Percentiles rank a stretch among this genome's conserved stretches.
Conservation (phyloP, 352 stramenopile species). For the Phytophthora nicotianae region DNA sequence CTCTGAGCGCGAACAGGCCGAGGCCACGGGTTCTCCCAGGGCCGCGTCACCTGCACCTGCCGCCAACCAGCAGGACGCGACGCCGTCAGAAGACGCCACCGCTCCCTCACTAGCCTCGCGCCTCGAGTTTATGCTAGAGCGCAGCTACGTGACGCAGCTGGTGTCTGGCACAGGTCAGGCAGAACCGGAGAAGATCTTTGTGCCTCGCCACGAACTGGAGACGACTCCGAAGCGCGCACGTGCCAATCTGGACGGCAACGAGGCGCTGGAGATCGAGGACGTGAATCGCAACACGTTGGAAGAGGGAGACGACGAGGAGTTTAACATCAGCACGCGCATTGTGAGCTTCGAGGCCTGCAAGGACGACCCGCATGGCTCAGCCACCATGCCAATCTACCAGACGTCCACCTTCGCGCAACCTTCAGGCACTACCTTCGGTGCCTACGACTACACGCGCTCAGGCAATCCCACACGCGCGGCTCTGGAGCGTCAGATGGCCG, state of each 20-base stretch:
- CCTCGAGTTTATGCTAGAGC: conserved; percentile 82
- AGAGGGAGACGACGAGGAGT: conserved; percentile 47
- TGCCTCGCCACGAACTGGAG: conserved; percentile 71
- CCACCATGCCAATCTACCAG: conserved; percentile 94
- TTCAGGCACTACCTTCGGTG: conserved; percentile 87
- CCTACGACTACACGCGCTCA: conserved; percentile 95
- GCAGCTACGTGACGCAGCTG: conserved; percentile 85
- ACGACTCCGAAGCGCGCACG: conserved; percentile 50
- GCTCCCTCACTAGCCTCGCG: conserved; percentile 55
- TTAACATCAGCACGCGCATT: conserved; percentile 75
- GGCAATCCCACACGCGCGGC: conserved; percentile 93
- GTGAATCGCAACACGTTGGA: conserved; percentile 40
- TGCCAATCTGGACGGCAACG: conserved; percentile 79
- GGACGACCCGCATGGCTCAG: conserved; percentile 89
- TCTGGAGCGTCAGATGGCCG: conserved; percentile 93
- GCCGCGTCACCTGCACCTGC: conserved; percentile 33
- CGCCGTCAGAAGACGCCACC: conserved; percentile 9
- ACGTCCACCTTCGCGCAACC: conserved; percentile 91
- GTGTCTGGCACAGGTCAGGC: conserved; percentile 67
- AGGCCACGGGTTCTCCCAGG: conserved; percentile 19
- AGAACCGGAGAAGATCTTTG: conserved; percentile 80
- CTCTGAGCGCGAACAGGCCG: conserved; percentile 49
- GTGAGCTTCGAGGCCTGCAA: conserved; percentile 85
- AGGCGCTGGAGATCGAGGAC: conserved; percentile 51
- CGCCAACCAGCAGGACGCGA: conserved; percentile 41